phyloP scores from a whole-genome alignment of 306 rosid genomes.

The Vigna reflexopilosa region DNA sequence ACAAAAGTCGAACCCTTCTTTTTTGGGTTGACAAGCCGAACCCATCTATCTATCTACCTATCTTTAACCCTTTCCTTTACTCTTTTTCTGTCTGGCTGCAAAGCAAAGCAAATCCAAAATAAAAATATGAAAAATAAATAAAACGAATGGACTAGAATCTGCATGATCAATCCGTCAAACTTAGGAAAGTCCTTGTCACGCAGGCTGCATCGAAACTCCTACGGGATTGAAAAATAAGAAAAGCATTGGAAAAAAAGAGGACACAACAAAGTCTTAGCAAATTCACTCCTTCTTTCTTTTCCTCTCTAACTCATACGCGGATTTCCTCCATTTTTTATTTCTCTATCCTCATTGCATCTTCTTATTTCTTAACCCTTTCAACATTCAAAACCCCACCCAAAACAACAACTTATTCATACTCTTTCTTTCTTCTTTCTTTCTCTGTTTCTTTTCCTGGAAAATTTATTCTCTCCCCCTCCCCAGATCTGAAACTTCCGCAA shows the following conservation, averaged over 20 bases:
- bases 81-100: conserved; percentile 7
- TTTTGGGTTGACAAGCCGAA: conserved; percentile 38
- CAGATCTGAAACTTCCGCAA: conserved; percentile 48
- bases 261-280: conserved; percentile 45
- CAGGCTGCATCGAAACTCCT: conserved; percentile 43
- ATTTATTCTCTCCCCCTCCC: not conserved
- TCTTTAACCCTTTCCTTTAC: conserved; percentile 27
- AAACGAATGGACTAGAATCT: conserved; percentile 57
- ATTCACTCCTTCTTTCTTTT: conserved; percentile 45
- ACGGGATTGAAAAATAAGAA: conserved; percentile 29
- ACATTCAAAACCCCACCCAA: conserved; percentile 45
- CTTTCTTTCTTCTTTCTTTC: not conserved
- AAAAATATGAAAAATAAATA: not conserved
- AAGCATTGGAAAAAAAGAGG: not conserved
- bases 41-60: not conserved
- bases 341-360: conserved; percentile 25
- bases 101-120: not conserved
- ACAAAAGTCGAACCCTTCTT: conserved; percentile 36
- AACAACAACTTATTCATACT: conserved; percentile 50
- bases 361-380: conserved; percentile 51
- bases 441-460: conserved; percentile 22
- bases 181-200: conserved; percentile 57
- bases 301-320: conserved; percentile 54
- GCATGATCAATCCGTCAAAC: conserved; percentile 58
- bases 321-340: conserved; percentile 42